Percentiles rank a stretch among this genome's conserved stretches.
Evolutionary conservation across 306 rosid species (phyloP).

Genomic region (Purshia tridentata): DNA sequence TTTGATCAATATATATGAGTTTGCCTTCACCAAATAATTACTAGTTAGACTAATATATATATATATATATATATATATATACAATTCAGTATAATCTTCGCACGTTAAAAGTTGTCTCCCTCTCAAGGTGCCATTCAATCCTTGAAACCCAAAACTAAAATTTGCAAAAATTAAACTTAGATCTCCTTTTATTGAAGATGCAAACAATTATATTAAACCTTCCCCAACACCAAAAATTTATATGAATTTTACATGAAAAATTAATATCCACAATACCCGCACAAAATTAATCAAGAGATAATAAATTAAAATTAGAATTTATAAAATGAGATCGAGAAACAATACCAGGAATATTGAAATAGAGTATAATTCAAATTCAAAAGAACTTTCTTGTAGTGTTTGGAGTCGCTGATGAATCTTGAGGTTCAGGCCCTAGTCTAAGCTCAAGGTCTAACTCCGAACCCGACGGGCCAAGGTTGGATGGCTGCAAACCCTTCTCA

Average conservation of each 20-base stretch:
- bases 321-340: background rate
- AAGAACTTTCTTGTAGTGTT: slow-evolving; percentile 64
- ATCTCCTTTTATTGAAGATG: background rate
- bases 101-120: background rate
- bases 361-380: slow-evolving; percentile 25
- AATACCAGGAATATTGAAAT: slow-evolving; percentile 9
- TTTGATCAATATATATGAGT: no score
- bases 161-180: background rate
- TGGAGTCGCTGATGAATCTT: slow-evolving; percentile 40
- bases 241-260: background rate
- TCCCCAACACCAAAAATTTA: background rate
- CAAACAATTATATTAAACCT: background rate
- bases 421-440: slow-evolving; percentile 70
- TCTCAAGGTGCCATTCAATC: no score
- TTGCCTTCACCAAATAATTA: no score
- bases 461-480: background rate
- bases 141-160: background rate
- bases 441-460: slow-evolving; percentile 79
- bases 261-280: background rate
- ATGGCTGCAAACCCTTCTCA: slow-evolving; percentile 13
- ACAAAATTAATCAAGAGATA: background rate
- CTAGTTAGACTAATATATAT: no score
- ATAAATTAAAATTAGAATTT: background rate
- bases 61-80: no score
- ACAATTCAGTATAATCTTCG: background rate